Percentiles rank a stretch among this genome's conserved stretches.
phyloP scores from a whole-genome alignment of 352 stramenopile species.

The Pythium aphanidermatum region DNA sequence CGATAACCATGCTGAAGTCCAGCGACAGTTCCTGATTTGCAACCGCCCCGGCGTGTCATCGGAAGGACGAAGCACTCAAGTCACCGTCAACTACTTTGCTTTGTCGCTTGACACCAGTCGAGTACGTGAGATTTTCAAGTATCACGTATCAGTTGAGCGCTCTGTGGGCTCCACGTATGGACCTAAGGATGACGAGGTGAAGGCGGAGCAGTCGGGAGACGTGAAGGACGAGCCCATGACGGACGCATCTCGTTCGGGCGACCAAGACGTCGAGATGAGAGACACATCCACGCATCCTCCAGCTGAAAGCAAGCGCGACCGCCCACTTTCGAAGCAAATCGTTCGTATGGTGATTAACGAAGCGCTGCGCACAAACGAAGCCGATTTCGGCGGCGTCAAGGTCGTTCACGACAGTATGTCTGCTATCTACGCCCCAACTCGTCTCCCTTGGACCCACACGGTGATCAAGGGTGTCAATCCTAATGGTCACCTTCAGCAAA shows the following conservation, averaged over 20 bases:
- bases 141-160: constrained; percentile 57
- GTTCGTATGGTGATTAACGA: constrained; percentile 62
- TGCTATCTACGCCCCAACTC: constrained; percentile 40
- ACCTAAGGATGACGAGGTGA: constrained; percentile 16
- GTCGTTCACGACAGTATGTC: constrained; percentile 65
- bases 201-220: constrained; percentile 12
- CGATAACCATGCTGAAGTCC: constrained; percentile 35
- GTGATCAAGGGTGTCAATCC: constrained; percentile 49
- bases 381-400: constrained; percentile 43
- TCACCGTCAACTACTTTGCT: constrained; percentile 65
- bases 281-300: constrained; percentile 12
- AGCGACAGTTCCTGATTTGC: constrained; percentile 39
- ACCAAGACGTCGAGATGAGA: constrained; percentile 39
- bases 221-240: constrained; percentile 34
- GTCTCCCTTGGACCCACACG: constrained; percentile 50
- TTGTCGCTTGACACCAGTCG: constrained; percentile 39
- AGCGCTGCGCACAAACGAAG: constrained; percentile 39
- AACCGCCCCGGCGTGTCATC: constrained; percentile 30
- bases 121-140: constrained; percentile 60
- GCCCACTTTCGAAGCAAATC: constrained; percentile 33
- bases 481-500: constrained; percentile 23
- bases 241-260: constrained; percentile 7
- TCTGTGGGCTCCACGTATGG: constrained; percentile 49
- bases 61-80: constrained; percentile 27
- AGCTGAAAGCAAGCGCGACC: constrained; percentile 12